Conservation (phyloP, 129 eudicot genomes). For the Centaurea solstitialis region DNA sequence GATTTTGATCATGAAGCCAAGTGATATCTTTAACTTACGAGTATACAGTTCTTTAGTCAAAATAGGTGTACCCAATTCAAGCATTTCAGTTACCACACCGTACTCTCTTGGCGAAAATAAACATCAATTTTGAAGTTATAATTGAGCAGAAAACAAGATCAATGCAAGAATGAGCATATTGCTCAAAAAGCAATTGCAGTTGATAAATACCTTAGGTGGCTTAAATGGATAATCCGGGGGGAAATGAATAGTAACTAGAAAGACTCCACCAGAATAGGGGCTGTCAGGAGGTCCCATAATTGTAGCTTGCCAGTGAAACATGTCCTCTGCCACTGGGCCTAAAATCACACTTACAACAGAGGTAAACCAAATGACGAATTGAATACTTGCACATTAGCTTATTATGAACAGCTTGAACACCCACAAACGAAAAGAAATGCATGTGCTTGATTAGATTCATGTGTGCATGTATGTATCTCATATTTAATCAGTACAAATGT, state of each 20-base stretch:
- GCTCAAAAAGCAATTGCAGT: background rate
- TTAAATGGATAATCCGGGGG: slow-evolving; percentile 69
- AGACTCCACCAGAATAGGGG: slow-evolving; percentile 65
- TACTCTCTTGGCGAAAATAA: background rate
- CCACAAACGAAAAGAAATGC: background rate
- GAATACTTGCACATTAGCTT: background rate
- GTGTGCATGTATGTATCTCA: background rate
- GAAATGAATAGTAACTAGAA: slow-evolving; percentile 60
- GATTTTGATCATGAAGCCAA: slow-evolving; percentile 3
- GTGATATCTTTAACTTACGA: background rate
- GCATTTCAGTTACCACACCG: background rate
- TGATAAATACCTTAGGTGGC: slow-evolving; percentile 55
- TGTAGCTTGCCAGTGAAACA: slow-evolving; percentile 78
- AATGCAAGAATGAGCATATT: background rate
- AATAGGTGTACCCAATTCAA: background rate
- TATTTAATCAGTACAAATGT: too few species aligned
- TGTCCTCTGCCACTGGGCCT: slow-evolving; percentile 76
- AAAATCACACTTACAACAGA: slow-evolving; percentile 29
- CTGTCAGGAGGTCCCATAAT: slow-evolving; percentile 73
- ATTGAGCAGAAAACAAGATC: background rate
- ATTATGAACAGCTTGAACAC: background rate
- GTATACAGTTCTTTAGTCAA: background rate
- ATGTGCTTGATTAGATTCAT: too few species aligned
- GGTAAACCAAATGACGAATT: slow-evolving; percentile 18
- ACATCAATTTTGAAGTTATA: background rate